Percentiles rank a stretch among this genome's conserved stretches.
Evolutionary conservation across 257 asterid genomes (phyloP).

Genomic region (Ocimum tenuiflorum): DNA sequence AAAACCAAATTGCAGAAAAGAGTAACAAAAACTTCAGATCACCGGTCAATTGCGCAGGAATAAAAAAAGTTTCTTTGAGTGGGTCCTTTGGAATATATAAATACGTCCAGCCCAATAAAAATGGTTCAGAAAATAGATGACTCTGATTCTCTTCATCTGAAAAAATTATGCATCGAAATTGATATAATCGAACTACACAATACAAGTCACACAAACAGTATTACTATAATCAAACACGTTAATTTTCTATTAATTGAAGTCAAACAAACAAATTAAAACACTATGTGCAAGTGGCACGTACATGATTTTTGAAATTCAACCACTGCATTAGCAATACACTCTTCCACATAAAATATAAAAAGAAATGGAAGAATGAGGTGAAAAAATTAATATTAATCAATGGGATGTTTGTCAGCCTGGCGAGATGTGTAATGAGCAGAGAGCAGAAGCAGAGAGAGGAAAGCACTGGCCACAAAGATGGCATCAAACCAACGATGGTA

Average conservation of each 20-base stretch:
- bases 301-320: neutral
- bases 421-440: conserved; percentile 97
- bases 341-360: neutral
- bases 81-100: too few species aligned
- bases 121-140: too few species aligned
- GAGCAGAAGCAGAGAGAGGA: conserved; percentile 78
- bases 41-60: too few species aligned
- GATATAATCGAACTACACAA: too few species aligned
- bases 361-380: neutral
- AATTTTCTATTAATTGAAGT: neutral
- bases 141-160: too few species aligned
- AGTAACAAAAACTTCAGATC: too few species aligned
- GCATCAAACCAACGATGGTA: conserved; percentile 98
- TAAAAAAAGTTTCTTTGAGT: too few species aligned
- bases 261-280: neutral
- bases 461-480: conserved; percentile 89
- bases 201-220: too few species aligned
- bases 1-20: too few species aligned
- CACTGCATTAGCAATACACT: neutral
- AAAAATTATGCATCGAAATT: too few species aligned
- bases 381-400: conserved; percentile 36
- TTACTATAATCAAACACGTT: neutral
- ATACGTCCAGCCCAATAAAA: too few species aligned
- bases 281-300: neutral
- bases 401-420: conserved; percentile 88